Base-by-base conservation (phyloP, 768 basidiomycete species). In the Amylocystis lapponica region DNA sequence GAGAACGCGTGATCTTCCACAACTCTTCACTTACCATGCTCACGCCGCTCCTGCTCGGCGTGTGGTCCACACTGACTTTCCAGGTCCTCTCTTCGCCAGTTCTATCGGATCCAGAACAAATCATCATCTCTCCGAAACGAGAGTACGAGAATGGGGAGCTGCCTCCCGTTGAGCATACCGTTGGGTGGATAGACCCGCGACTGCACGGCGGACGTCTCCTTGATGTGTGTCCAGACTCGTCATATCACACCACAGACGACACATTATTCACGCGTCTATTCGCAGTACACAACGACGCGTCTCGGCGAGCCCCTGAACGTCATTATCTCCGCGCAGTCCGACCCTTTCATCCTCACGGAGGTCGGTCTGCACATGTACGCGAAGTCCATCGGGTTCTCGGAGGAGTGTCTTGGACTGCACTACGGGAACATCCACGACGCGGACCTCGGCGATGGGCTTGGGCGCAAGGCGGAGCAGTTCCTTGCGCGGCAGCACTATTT, bases 301-400 rank as follows among this genome's bases (percentile, higher is more conserved):
- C 70, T 70, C 26, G 90, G 90, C 32, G 90, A 93, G 64, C 90
- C 90, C 11, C 63, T 93, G 45, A 93, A 93, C 54, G 71, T 88
- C 36, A 84, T 93, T 54, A 81, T 93, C 33, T 85, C 86, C 21
- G 83, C 77, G 34, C 68, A 65, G 21, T 91, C 87, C 2, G 87
- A 92, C 56, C 86, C 89, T 0, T 83, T 76, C 59, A 66, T 93
- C 42, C 78, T 93, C 49, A 83, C 85, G 6, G 83, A 89, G 27
- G 49, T 61, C 12, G 90, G 90, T 4, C 75, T 93, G 51, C 74
- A 70, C 36, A 60, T 65, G 47, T 91, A 87, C 57, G 72, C 82
- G 51, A 84, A 81, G 83, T 88, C 88, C 8, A 73, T 91, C 26
- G 90, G 88, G 2, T 90, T 86, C 59, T 83, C 86, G 7, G 74